These are phyloP conservation scores for Phytophthora podocarpi DNA, from an alignment of 352 stramenopile species.

Conservation along the genomic window DNA sequence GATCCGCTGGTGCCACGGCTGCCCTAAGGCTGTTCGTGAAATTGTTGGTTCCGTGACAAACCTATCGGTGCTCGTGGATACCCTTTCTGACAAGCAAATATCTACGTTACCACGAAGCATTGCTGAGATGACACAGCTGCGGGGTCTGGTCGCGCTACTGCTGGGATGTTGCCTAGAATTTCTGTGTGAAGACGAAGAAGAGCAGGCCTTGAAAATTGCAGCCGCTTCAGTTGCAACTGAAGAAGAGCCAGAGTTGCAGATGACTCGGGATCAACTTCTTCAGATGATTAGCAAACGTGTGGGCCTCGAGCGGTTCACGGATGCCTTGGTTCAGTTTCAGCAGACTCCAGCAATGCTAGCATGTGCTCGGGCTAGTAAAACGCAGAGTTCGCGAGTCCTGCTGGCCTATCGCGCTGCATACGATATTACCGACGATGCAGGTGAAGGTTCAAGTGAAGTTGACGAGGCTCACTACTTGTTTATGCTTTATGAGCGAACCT, in stretches of 20 bases:
- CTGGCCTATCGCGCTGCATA: constrained; percentile 45
- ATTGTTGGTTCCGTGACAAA: constrained; percentile 63
- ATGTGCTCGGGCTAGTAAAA: constrained; percentile 47
- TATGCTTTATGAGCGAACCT: constrained; percentile 70
- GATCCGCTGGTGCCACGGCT: constrained; percentile 65
- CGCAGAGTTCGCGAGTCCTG: constrained; percentile 45
- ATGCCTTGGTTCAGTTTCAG: constrained; percentile 69
- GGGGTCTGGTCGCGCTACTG: constrained; percentile 54
- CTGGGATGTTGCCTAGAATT: constrained; percentile 68
- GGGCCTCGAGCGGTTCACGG: constrained; percentile 70
- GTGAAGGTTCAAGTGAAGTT: constrained; percentile 3
- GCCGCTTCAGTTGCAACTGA: constrained; percentile 12
- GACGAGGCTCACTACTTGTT: constrained; percentile 57
- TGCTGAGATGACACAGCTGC: constrained; percentile 41
- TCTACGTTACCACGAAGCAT: constrained; percentile 7
- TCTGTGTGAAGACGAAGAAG: constrained; percentile 40
- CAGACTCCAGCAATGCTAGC: constrained; percentile 53
- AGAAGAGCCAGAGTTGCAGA: constrained; percentile 24
- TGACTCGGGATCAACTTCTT: constrained; percentile 68
- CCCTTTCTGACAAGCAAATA: constrained; percentile 17
- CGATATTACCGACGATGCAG: constrained; percentile 19
- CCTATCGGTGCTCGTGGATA: constrained; percentile 57
- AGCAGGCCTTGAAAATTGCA: constrained; percentile 30
- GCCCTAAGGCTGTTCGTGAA: constrained; percentile 62
- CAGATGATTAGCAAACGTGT: constrained; percentile 70